Percentiles rank a stretch among this genome's conserved stretches.
phyloP scores from a whole-genome alignment of 306 rosid genomes.

The Rosa lucieae region DNA sequence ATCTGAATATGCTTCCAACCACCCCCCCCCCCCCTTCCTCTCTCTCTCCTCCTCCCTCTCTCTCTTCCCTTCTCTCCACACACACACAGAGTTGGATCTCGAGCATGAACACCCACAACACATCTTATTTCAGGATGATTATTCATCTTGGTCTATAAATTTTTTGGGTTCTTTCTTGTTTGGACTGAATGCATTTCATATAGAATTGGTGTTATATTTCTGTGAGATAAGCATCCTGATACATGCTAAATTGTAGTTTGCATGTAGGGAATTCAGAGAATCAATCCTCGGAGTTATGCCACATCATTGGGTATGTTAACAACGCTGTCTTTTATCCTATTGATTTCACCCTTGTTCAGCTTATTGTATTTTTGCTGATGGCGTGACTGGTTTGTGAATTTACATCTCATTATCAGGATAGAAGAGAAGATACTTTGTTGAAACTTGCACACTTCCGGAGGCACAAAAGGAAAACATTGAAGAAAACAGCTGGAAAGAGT shows the following conservation, averaged over 20 bases:
- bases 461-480: slow-evolving; percentile 86
- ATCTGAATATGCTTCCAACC: no score
- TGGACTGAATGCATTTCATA: background rate
- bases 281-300: slow-evolving; percentile 98
- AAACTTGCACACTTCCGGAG: slow-evolving; percentile 76
- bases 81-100: background rate
- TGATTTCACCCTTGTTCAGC: background rate
- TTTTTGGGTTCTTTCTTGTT: slow-evolving; percentile 11
- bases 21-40: no score
- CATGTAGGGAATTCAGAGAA: slow-evolving; percentile 97
- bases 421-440: slow-evolving; percentile 92
- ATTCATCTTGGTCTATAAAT: background rate
- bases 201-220: background rate
- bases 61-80: no score
- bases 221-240: slow-evolving; percentile 38
- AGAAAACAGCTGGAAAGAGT: slow-evolving; percentile 72
- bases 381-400: slow-evolving; percentile 16
- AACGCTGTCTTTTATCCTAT: background rate
- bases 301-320: slow-evolving; percentile 79
- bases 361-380: slow-evolving; percentile 8
- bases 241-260: slow-evolving; percentile 65
- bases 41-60: no score
- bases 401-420: slow-evolving; percentile 59
- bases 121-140: slow-evolving; percentile 7
- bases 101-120: background rate